Evolutionary conservation across 441 rosid genomes (phyloP).

Genomic region (Euphorbia schlechtendalii): DNA sequence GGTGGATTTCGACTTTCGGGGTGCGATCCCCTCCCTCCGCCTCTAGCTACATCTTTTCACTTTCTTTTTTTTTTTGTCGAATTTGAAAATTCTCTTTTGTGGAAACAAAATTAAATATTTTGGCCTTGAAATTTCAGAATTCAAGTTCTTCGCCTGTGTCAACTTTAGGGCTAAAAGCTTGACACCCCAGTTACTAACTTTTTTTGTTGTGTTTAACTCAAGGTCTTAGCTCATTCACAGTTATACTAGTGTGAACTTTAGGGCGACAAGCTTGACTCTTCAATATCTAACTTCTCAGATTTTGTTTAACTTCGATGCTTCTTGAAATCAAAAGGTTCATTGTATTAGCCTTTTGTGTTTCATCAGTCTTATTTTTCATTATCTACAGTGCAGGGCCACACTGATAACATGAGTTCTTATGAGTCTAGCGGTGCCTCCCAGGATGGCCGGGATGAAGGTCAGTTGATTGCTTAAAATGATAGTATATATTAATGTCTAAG

Average conservation of each 20-base stretch:
- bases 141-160: background rate
- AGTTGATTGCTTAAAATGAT: background rate
- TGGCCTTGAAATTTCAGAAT: background rate
- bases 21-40: no score
- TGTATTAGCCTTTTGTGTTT: background rate
- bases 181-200: no score
- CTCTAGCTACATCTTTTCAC: no score
- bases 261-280: background rate
- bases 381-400: background rate
- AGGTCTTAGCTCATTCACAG: no score
- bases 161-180: no score
- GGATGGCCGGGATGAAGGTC: constrained; percentile 42
- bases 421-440: constrained; percentile 32
- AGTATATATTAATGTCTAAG: no score
- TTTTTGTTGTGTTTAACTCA: no score
- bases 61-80: no score
- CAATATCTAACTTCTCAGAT: background rate
- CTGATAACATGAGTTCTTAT: constrained; percentile 19
- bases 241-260: background rate
- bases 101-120: background rate
- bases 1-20: no score
- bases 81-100: background rate
- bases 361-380: background rate
- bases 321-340: background rate
- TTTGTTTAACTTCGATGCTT: background rate